These are phyloP conservation scores for Sicyos edulis DNA, from an alignment of 306 rosid genomes.

Conservation along the genomic window DNA sequence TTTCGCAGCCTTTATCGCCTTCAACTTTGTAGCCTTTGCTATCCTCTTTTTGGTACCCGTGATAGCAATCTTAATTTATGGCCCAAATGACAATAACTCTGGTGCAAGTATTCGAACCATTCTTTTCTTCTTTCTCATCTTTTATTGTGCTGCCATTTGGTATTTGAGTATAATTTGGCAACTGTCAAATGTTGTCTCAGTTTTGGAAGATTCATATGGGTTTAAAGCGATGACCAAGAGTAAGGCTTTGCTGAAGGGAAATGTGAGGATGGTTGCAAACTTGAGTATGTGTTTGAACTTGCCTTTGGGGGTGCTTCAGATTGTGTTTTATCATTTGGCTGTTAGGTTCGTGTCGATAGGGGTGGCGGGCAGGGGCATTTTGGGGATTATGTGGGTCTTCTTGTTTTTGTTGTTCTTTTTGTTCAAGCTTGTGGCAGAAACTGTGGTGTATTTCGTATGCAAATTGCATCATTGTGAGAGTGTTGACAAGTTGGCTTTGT, in stretches of 20 bases:
- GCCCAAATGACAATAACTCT: neutral
- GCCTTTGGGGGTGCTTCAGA: neutral
- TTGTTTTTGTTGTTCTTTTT: constrained; percentile 30
- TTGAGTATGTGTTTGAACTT: constrained; percentile 14
- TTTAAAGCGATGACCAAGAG: constrained; percentile 60
- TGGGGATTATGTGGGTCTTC: constrained; percentile 35
- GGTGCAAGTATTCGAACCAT: neutral
- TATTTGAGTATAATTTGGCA: constrained; percentile 56
- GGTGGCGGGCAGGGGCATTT: constrained; percentile 26
- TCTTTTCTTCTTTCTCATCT: neutral
- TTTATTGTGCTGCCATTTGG: constrained; percentile 32
- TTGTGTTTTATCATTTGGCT: neutral
- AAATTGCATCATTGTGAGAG: constrained; percentile 68
- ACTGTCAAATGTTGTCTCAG: constrained; percentile 54
- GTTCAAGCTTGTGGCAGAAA: constrained; percentile 48
- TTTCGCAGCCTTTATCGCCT: constrained; percentile 11
- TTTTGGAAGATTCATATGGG: constrained; percentile 57
- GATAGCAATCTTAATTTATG: constrained; percentile 22
- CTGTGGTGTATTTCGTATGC: constrained; percentile 73
- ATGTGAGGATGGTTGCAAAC: constrained; percentile 29
- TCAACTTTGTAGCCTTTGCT: constrained; percentile 30
- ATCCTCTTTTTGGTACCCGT: constrained; percentile 47
- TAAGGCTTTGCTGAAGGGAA: constrained; percentile 50
- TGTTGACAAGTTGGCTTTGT: constrained; percentile 55
- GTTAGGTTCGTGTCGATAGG: constrained; percentile 17